Percentiles rank a stretch among this genome's conserved stretches.
Evolutionary conservation across 148 eudicot genomes (phyloP).

Genomic region (Diospyros kaki): DNA sequence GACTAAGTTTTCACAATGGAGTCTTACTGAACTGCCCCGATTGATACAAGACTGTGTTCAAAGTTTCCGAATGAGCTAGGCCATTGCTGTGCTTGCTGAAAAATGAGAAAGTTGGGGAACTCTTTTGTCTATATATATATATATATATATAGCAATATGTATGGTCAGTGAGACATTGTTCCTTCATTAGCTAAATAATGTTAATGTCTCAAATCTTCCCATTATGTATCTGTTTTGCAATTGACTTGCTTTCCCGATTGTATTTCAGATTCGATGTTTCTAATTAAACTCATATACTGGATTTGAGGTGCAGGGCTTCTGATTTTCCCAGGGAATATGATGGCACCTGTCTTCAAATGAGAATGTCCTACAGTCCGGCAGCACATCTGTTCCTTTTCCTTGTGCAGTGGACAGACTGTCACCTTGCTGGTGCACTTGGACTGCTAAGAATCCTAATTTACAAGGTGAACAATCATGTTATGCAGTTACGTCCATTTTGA

Average conservation of each 20-base stretch:
- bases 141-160: too few relatives aligned
- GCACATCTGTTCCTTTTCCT: slow-evolving; percentile 96
- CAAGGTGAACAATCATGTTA: slow-evolving; percentile 41
- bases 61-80: too few relatives aligned
- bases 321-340: slow-evolving; percentile 88
- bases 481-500: not conserved
- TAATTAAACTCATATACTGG: not conserved
- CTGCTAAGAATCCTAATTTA: slow-evolving; percentile 78
- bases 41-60: too few relatives aligned
- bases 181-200: too few relatives aligned
- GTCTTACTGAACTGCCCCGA: too few relatives aligned
- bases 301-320: slow-evolving; percentile 57
- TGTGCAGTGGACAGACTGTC: slow-evolving; percentile 95
- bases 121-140: too few relatives aligned
- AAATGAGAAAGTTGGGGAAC: too few relatives aligned
- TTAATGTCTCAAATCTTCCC: not conserved
- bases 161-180: too few relatives aligned
- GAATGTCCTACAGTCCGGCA: slow-evolving; percentile 96
- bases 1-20: too few relatives aligned
- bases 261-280: not conserved
- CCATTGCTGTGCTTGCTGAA: too few relatives aligned
- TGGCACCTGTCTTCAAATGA: slow-evolving; percentile 93
- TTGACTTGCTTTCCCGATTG: not conserved
- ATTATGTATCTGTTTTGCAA: not conserved
- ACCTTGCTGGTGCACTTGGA: slow-evolving; percentile 93